Percentiles rank a stretch among this genome's conserved stretches.
phyloP scores from a whole-genome alignment of 768 basidiomycete genomes.

The Tulasnella sp. region DNA sequence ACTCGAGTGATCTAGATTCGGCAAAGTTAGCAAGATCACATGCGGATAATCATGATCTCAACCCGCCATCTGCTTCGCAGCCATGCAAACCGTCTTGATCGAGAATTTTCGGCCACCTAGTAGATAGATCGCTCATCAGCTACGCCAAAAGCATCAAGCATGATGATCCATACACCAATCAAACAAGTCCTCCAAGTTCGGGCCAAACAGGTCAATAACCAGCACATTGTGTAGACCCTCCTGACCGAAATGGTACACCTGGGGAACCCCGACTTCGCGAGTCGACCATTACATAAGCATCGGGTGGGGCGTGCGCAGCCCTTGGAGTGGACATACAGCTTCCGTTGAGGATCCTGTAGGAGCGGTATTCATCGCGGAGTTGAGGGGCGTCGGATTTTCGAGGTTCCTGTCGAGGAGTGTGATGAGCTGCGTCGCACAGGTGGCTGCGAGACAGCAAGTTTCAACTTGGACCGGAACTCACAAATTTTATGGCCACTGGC shows the following conservation, averaged over 20 bases:
- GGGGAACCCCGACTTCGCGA: slow-evolving; percentile 77
- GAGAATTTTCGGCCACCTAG: slow-evolving; percentile 73
- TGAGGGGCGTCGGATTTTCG: slow-evolving; percentile 98
- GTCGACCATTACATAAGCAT: slow-evolving; percentile 17
- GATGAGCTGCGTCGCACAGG: slow-evolving; percentile 11
- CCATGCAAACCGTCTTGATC: slow-evolving; percentile 98
- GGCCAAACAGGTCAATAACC: slow-evolving; percentile 79
- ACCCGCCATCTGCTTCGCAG: slow-evolving; percentile 90
- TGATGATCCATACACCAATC: slow-evolving; percentile 30
- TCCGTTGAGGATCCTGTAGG: slow-evolving; percentile 88
- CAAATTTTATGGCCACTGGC: slow-evolving; percentile 96
- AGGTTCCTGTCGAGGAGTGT: slow-evolving; percentile 51
- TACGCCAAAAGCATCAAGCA: not conserved
- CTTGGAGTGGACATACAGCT: slow-evolving; percentile 47
- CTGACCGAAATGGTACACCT: slow-evolving; percentile 98
- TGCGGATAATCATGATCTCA: not conserved
- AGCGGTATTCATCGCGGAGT: slow-evolving; percentile 91
- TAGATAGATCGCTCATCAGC: slow-evolving; percentile 24
- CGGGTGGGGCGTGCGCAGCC: slow-evolving; percentile 10
- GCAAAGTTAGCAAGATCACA: not conserved
- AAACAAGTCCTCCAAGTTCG: slow-evolving; percentile 94
- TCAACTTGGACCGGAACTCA: slow-evolving; percentile 30
- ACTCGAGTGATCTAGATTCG: slow-evolving; percentile 73
- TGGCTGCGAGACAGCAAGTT: not conserved
- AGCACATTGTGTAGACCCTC: slow-evolving; percentile 91